Percentiles rank a stretch among this genome's conserved stretches.
Conservation (phyloP, 2,329 filamentous ascomycete species). For the Sporothrix pallida region DNA sequence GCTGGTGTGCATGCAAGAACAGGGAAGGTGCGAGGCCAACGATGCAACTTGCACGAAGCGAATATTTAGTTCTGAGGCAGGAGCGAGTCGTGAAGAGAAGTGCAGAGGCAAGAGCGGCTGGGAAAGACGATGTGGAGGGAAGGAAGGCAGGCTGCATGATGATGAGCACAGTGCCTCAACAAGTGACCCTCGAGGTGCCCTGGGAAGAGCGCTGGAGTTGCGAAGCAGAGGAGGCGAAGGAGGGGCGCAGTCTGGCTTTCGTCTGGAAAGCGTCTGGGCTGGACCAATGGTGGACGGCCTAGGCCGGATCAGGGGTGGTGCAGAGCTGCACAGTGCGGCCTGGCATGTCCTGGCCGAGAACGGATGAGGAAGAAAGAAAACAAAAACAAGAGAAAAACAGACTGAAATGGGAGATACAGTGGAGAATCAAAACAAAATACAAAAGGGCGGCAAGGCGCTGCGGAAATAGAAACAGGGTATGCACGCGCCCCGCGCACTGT, state of each 20-base stretch:
- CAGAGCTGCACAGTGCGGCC: constrained; percentile 18
- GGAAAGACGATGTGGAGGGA: constrained; percentile 12
- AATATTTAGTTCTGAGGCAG: background rate
- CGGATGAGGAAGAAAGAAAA: constrained; percentile 31
- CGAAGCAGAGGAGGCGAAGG: constrained; percentile 13
- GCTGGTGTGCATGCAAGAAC: constrained; percentile 10
- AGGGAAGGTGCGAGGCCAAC: background rate
- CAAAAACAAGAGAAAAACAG: constrained; percentile 24
- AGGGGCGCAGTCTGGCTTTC: constrained; percentile 23
- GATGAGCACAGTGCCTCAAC: constrained; percentile 28
- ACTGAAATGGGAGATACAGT: background rate
- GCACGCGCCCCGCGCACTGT: constrained; percentile 24
- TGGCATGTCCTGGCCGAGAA: background rate
- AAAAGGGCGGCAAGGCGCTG: constrained; percentile 19
- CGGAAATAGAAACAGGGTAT: constrained; percentile 25
- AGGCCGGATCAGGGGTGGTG: constrained; percentile 29
- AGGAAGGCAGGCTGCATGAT: constrained; percentile 23
- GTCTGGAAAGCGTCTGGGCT: constrained; percentile 16
- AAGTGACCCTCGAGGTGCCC: background rate
- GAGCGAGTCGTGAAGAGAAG: background rate
- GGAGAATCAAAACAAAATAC: constrained; percentile 31
- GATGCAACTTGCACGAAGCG: constrained; percentile 6
- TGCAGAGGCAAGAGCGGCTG: constrained; percentile 18
- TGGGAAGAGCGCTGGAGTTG: background rate
- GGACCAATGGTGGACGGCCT: constrained; percentile 19